These are phyloP conservation scores for Elsinoe perseae DNA, from an alignment of 2,329 filamentous ascomycete genomes.

Conservation along the genomic window DNA sequence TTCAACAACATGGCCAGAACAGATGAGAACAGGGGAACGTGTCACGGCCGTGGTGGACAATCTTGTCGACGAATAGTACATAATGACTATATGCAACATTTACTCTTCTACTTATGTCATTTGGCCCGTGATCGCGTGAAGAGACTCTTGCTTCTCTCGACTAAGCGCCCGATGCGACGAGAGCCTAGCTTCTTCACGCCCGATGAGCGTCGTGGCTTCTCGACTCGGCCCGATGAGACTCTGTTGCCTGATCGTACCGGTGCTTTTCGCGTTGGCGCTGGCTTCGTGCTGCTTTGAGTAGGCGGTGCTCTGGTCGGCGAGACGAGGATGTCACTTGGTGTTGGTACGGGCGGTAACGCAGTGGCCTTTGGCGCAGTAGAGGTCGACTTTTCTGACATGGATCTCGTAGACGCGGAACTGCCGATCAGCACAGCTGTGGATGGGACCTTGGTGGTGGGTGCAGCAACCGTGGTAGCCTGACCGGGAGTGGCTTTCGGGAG, in stretches of 20 bases:
- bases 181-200: neutral
- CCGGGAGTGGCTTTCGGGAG: slow-evolving; percentile 3
- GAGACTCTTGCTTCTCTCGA: slow-evolving; percentile 4
- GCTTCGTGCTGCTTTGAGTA: neutral
- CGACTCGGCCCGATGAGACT: neutral
- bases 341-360: neutral
- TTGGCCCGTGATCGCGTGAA: neutral
- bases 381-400: neutral
- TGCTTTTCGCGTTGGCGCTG: neutral
- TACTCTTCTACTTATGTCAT: too few relatives aligned
- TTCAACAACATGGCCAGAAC: neutral
- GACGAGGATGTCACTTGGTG: neutral
- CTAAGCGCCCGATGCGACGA: slow-evolving; percentile 1
- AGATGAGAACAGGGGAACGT: too few relatives aligned
- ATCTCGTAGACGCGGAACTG: neutral
- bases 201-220: neutral
- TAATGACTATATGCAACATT: slow-evolving; percentile 10
- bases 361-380: neutral
- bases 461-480: neutral
- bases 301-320: neutral
- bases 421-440: neutral
- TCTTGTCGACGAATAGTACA: too few relatives aligned
- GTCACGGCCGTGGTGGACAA: too few relatives aligned
- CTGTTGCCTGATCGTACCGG: neutral
- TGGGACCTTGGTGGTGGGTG: neutral